Base-by-base conservation (phyloP, 2,329 filamentous ascomycete species). In the Claviceps humidiphila region DNA sequence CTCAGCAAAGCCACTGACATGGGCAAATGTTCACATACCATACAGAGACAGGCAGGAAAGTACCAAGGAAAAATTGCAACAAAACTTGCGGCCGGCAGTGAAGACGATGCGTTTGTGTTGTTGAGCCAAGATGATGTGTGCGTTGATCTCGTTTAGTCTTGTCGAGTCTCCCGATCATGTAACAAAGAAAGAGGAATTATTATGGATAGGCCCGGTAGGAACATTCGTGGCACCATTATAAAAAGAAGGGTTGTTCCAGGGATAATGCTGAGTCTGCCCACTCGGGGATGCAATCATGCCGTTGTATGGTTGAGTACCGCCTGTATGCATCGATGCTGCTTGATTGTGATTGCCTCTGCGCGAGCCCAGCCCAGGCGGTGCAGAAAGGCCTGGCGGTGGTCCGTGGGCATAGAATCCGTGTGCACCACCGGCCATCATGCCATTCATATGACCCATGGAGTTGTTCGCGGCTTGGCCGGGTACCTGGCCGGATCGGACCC, bases 401-500 rank as follows among this genome's bases (percentile, higher is more conserved):
- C 87, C 83, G 60, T 75, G 85, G 38, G 81, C 81, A 2, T 80
- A 76, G 62, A 88, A 90, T 40, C 78, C 75, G 57, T 76, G 78
- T 24, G 72, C 45, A 45, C 50, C 51, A 41, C 69, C 71, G 24
- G 70, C 65, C 61, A 80, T 77, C 57, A 81, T 73, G 24, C 75
- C 81, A 58, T 74, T 80, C 64, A 82, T 80, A 37, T 77, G 77
- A 41, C 74, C 73, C 59, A 82, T 69, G 17, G 64, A 61, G 22
- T 66, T 61, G 4, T 66, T 60, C 5, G 63, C 63, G 26, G 64
- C 62, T 53, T 74, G 69, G 26, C 68, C 69, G 8, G 73, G 63
- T n/a, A 71, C 74, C 62, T 90, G 88, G 26, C 81, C 82, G 1
- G 87, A 89, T 46, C 93, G 85, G 30, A 97, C 91, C 22, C 93